phyloP scores from a whole-genome alignment of 371 early-diverging fungal species.

The Actinomortierella ambigua region DNA sequence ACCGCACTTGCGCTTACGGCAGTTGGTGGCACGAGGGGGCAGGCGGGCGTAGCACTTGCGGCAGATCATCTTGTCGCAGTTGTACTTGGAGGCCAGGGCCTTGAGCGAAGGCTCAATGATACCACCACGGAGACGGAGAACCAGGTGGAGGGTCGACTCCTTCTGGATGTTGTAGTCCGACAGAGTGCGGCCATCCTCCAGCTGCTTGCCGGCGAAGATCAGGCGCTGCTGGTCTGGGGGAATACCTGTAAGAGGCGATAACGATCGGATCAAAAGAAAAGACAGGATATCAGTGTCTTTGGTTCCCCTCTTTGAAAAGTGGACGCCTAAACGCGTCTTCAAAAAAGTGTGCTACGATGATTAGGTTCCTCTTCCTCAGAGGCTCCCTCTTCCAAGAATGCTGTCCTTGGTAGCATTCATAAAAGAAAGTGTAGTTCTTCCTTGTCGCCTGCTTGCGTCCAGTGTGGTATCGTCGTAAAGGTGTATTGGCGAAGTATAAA shows the following conservation, averaged over 20 bases:
- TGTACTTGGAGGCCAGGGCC: constrained; percentile 98
- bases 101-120: constrained; percentile 97
- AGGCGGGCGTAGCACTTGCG: constrained; percentile 99
- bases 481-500: too few relatives aligned
- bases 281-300: too few relatives aligned
- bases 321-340: too few relatives aligned
- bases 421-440: too few relatives aligned
- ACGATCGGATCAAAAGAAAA: too few relatives aligned
- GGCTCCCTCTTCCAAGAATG: too few relatives aligned
- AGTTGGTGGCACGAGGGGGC: constrained; percentile 99
- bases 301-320: too few relatives aligned
- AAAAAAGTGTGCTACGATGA: too few relatives aligned
- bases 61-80: constrained; percentile 99
- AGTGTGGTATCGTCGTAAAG: too few relatives aligned
- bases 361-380: too few relatives aligned
- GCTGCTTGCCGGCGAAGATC: constrained; percentile 99
- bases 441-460: too few relatives aligned
- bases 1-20: constrained; percentile 99
- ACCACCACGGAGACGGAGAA: constrained; percentile 97
- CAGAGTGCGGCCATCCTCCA: constrained; percentile 96
- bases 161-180: constrained; percentile 92
- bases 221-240: constrained; percentile 99
- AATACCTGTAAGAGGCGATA: constrained; percentile 67
- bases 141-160: constrained; percentile 98
- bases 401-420: too few relatives aligned